A percentile compares a stretch with the other conserved stretches of the same genome.
Conservation (phyloP, 2,329 filamentous ascomycete species). For the Arthroderma uncinatum region DNA sequence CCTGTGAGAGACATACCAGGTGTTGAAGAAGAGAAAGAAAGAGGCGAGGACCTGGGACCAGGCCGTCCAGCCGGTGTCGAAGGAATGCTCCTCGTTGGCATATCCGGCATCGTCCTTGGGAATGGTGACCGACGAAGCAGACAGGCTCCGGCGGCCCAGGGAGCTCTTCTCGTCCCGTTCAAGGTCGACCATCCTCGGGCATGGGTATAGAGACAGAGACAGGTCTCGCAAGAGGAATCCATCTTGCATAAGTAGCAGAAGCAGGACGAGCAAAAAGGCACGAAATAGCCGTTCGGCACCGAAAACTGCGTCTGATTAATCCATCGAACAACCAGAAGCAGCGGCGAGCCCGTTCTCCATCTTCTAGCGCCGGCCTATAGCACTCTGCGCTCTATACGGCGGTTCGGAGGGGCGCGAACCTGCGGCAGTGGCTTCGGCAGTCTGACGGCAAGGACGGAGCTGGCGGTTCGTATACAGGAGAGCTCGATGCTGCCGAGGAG, state of each 20-base stretch:
- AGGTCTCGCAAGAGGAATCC: slow-evolving; percentile 2
- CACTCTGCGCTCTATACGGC: neutral
- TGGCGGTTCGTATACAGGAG: too few relatives aligned
- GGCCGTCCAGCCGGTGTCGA: slow-evolving; percentile 20
- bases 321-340: neutral
- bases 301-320: neutral
- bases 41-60: slow-evolving; percentile 40
- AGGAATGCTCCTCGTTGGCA: slow-evolving; percentile 11
- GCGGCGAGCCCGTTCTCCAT: neutral
- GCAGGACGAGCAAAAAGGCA: neutral
- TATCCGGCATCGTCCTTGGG: slow-evolving; percentile 5
- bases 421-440: slow-evolving; percentile 2
- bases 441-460: neutral
- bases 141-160: neutral
- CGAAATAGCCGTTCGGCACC: slow-evolving; percentile 1
- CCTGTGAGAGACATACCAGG: slow-evolving; percentile 32
- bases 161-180: neutral
- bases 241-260: neutral
- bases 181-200: slow-evolving; percentile 1
- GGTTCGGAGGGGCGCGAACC: neutral
- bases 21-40: slow-evolving; percentile 40
- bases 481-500: neutral
- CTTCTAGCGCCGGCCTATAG: neutral
- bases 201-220: neutral
- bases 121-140: neutral